Base-by-base conservation (phyloP, 2,329 filamentous ascomycete species). In the Teratosphaeria gauchensis region DNA sequence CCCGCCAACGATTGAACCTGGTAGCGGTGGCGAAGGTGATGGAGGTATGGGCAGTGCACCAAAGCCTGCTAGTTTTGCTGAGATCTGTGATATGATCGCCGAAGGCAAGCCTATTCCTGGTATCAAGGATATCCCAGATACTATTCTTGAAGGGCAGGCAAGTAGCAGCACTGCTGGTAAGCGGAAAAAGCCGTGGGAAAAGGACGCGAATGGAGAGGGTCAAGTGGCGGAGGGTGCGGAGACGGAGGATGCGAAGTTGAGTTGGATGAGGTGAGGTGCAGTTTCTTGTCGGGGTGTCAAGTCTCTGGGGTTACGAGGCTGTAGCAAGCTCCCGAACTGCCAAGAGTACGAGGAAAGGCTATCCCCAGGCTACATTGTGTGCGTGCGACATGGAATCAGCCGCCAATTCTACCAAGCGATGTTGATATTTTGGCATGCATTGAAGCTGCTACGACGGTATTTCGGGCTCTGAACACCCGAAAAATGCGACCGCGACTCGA, bases 81-180 rank as follows among this genome's bases (percentile, higher is more conserved):
- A 92, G 64, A 90, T 96, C 62, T 86, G 95, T 58, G 87, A 90
- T 67, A 82, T 95, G 57, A 89, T 96, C 57, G 89, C 89, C 28
- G 86, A 84, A 31, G 90, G 90, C 56, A 85, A 90, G 66, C 86
- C 89, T 0, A 87, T 96, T 51, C 90, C 91, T 1, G 92, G 92
- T 0, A 95, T 96, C 68, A 85, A 86, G 65, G 84, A 95, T 63
- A 92, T 96, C 56, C 90, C 92, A 4, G 83, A 90, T 64, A 94
- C 87, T 0, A 78, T 96, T 4, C 78, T 92, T 21, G 80, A 84
- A 57, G 87, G 87, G 4, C 82, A 89, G 61, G 86, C 88, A 61
- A 82, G 81, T 24, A 72, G 78, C 55, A 77, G 78, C 57, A 77
- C 75, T n/a, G 78, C 77, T 24, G 68, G 76, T n/a, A 77, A 73